Evolutionary conservation across 2,329 filamentous ascomycete genomes (phyloP), one percentile per base, ranked within the genome.

Genomic region (Chaetomiaceae sp.): DNA sequence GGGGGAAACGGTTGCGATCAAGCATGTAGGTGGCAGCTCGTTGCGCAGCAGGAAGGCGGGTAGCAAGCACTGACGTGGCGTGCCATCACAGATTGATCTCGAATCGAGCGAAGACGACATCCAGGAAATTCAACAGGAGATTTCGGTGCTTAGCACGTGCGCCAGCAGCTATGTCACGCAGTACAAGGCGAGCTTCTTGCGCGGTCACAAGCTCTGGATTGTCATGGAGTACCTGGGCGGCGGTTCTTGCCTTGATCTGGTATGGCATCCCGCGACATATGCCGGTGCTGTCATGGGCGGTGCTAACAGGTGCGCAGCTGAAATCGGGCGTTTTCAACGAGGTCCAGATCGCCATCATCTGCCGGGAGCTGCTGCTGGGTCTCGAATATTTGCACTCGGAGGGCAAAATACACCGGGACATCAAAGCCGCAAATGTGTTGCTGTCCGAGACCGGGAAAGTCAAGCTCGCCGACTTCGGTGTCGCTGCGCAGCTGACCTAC

Each of bases 41-140:
- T 19, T 37, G 5, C 38, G 7, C 35, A 30, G 27, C 10, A 17
- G 9, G 7, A 11, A n/a, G 6, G 9, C n/a, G 9, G 5, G 9
- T 24, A 19, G 46, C 27, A 42, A 7, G 41, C 38, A 18, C 27
- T 50, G 29, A 40, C n/a, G 35, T n/a, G 14, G 17, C 6, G 6
- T 6, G 5, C 22, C 17, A 40, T 29, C 18, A 32, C 65, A 97
- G 89, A 97, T 98, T 66, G 93, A 98, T 66, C 87, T 98, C 62
- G 93, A 98, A 70, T 95, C 91, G 48, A 97, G 89, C 72, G 91
- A 95, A 67, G 93, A 98, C 70, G 93, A 98, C 64, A 95, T 98
- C 49, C 86, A 90, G 66, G 93, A 98, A 64, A 97, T 98, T 48
- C 91, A 98, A 60, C 89, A 95, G 62, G 93, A 98, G 65, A 97